Percentiles rank a stretch among this genome's conserved stretches.
phyloP scores from a whole-genome alignment of 805 yeast species.

The Cyberlindnera suaveolens region DNA sequence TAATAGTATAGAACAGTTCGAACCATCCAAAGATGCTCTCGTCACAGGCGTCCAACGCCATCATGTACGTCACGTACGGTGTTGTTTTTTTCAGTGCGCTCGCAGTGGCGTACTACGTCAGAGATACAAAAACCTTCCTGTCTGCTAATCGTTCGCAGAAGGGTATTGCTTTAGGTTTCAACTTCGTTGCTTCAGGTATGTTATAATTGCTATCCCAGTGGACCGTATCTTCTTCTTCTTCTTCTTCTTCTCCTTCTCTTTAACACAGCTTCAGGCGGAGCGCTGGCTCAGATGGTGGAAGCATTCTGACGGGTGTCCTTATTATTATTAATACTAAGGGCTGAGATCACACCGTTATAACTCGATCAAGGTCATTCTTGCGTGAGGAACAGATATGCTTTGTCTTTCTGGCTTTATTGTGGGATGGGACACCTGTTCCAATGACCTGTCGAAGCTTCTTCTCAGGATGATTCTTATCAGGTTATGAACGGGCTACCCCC shows the following conservation, averaged over 20 bases:
- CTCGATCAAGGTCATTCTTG: conserved; percentile 81
- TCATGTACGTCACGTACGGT: conserved; percentile 56
- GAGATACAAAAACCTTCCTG: conserved; percentile 46
- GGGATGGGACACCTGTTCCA: background rate
- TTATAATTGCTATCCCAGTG: conserved; percentile 20
- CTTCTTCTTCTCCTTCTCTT: background rate
- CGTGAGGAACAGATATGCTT: conserved; percentile 51
- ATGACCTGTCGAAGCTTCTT: background rate
- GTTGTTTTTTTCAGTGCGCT: conserved; percentile 48
- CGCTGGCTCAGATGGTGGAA: conserved; percentile 9
- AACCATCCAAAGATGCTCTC: conserved; percentile 30
- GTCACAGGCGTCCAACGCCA: conserved; percentile 52
- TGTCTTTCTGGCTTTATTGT: conserved; percentile 7
- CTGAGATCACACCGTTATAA: conserved; percentile 73
- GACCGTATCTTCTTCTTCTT: background rate
- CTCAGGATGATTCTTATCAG: no score
- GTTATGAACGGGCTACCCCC: background rate
- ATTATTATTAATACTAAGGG: conserved; percentile 20
- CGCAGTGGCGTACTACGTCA: conserved; percentile 52
- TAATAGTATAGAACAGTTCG: background rate
- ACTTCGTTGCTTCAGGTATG: conserved; percentile 88
- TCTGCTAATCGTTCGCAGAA: conserved; percentile 76
- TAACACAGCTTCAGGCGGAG: conserved; percentile 10
- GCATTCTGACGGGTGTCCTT: conserved; percentile 15
- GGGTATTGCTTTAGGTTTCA: conserved; percentile 76